These are phyloP conservation scores for Acanthamoeba royreba DNA, from an alignment of 208 protist species.

Conservation along the genomic window DNA sequence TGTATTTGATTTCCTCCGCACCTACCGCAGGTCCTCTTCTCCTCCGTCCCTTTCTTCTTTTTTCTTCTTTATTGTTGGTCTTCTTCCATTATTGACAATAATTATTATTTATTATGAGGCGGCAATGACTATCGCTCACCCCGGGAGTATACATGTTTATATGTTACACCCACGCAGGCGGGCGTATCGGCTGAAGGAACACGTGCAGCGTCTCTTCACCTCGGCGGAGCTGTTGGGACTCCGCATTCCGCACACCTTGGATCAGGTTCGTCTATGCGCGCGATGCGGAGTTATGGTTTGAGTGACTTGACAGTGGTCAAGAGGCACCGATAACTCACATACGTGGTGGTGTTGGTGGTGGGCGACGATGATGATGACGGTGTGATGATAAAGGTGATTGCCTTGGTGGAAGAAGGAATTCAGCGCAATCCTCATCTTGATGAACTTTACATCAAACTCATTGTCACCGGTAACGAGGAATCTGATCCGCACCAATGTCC, in stretches of 20 bases:
- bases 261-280: neutral
- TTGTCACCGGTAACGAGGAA: neutral
- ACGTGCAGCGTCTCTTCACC: neutral
- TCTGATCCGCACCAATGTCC: neutral
- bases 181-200: neutral
- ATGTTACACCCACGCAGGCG: neutral
- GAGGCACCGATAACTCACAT: no score
- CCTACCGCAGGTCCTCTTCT: neutral
- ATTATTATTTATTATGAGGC: no score
- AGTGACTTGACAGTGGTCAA: neutral
- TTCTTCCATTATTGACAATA: no score
- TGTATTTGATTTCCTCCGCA: neutral
- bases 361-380: no score
- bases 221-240: neutral
- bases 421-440: neutral
- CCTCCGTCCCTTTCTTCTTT: no score
- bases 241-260: neutral
- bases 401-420: neutral
- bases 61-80: no score
- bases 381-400: neutral
- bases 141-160: neutral
- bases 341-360: neutral
- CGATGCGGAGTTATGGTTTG: no score
- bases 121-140: neutral
- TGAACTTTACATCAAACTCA: neutral